Percentiles rank a stretch among this genome's conserved stretches.
These are phyloP conservation scores for Erysimum cheiranthoides DNA, from an alignment of 345 rosid genomes.

Conservation along the genomic window DNA sequence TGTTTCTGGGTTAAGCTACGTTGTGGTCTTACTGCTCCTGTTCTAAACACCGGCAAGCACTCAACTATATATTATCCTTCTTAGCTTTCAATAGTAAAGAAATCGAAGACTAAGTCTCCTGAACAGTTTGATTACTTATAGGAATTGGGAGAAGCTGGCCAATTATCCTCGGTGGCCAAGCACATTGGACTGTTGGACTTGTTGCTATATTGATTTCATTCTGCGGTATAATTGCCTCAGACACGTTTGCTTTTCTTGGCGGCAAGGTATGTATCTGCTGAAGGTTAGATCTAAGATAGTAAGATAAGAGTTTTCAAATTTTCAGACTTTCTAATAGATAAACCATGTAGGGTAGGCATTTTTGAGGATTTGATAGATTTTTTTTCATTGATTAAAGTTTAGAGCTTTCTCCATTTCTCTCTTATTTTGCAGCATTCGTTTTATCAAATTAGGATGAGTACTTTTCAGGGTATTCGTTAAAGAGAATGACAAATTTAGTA, in stretches of 20 bases:
- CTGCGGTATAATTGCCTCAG: constrained; percentile 88
- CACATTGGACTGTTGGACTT: constrained; percentile 96
- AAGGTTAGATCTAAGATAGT: background rate
- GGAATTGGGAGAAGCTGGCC: constrained; percentile 79
- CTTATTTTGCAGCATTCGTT: background rate
- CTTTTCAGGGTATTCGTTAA: background rate
- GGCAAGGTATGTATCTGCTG: constrained; percentile 68
- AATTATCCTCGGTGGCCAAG: constrained; percentile 77
- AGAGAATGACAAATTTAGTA: background rate
- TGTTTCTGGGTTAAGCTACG: constrained; percentile 97
- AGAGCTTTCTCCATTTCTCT: background rate
- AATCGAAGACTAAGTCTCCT: constrained; percentile 29
- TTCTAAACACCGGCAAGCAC: constrained; percentile 79
- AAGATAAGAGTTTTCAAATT: constrained; percentile 14
- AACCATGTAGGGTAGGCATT: background rate
- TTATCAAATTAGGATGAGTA: background rate
- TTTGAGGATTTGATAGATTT: background rate
- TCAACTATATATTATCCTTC: constrained; percentile 30
- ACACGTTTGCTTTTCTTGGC: constrained; percentile 87
- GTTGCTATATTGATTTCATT: constrained; percentile 83
- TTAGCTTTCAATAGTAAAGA: constrained; percentile 2
- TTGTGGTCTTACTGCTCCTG: constrained; percentile 80
- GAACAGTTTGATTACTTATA: constrained; percentile 51
- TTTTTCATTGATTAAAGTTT: constrained; percentile 3
- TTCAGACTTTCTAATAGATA: background rate